phyloP scores from a whole-genome alignment of 306 rosid genomes.

The Abrus pulchellus region DNA sequence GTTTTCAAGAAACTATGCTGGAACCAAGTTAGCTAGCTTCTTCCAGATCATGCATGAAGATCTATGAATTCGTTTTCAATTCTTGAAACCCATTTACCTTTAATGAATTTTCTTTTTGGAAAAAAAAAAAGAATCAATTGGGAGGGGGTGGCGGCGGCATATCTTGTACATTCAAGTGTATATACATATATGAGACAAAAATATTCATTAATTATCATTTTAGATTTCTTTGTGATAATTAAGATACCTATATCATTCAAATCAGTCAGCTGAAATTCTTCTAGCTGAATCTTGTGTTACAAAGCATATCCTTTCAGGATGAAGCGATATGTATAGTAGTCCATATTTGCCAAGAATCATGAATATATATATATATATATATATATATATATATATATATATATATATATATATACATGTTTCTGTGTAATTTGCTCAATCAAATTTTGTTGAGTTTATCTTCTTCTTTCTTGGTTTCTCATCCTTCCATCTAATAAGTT shows the following conservation, averaged over 20 bases:
- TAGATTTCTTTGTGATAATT: slow-evolving; percentile 10
- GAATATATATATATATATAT: neutral
- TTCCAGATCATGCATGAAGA: slow-evolving; percentile 46
- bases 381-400: neutral
- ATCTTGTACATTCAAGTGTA: neutral
- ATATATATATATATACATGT: neutral
- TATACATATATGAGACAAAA: neutral
- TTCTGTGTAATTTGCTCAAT: neutral
- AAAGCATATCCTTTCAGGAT: slow-evolving; percentile 12
- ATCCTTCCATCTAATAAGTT: slow-evolving; percentile 14
- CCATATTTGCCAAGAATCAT: slow-evolving; percentile 4
- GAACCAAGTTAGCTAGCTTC: slow-evolving; percentile 7
- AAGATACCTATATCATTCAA: slow-evolving; percentile 14
- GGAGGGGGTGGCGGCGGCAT: slow-evolving; percentile 11
- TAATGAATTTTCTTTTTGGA: neutral
- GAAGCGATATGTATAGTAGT: neutral
- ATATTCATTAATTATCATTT: neutral
- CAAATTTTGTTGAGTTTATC: slow-evolving; percentile 25
- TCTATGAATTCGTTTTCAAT: slow-evolving; percentile 31
- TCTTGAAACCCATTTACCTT: neutral
- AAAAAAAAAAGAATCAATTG: neutral
- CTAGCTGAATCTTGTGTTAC: neutral
- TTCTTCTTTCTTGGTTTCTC: slow-evolving; percentile 22
- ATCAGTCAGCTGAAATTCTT: slow-evolving; percentile 6
- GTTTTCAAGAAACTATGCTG: slow-evolving; percentile 1